Evolutionary conservation across 495 filamentous ascomycete species (phyloP), one percentile per base, ranked within the genome.

Genomic region (Halenospora varia): DNA sequence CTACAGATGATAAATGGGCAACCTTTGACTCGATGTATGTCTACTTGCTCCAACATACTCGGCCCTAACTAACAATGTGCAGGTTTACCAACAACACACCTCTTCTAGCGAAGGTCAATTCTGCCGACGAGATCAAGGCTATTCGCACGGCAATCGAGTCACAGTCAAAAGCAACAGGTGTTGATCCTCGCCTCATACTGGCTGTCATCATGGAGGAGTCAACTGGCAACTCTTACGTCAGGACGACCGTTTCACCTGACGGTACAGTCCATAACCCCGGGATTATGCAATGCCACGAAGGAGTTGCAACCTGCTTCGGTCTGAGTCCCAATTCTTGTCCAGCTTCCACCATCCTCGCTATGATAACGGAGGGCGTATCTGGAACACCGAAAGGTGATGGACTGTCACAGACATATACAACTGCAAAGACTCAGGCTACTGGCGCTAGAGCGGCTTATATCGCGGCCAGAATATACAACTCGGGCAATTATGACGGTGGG

Each of bases 141-240:
- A 67, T 83, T 29, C 64, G 70, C 44, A 55, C 56, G 19, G 68
- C 68, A 20, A 79, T 81, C 51, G 24, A 68, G 17, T 42, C 55
- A 11, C 66, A 78, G 10, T 63, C 78, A 3, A 24, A 29, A 1
- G 58, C 60, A 8, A 69, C 75, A 19, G 66, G 69, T 11, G 66
- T 83, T 15, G 76, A 82, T 56, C 25, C 39, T 17, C 66, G 67
- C 47, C 73, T 68, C 57, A 69, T 76, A 55, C 65, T 77, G 19
- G 66, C 69, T 42, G 70, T 80, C 52, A 65, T 84, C 39, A 78
- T 85, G 73, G 81, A 84, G 66, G 82, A 85, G 62, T 77, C 73
- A 67, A 41, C 25, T 9, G 50, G 50, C n/a, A 74, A 74, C 56
- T 82, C 81, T 57, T 84, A 82, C 66, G 80, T 79, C 24, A 75